Evolutionary conservation across 1,284 basidiomycete genomes (phyloP).

Genomic region (Xerocomus nothofagi): DNA sequence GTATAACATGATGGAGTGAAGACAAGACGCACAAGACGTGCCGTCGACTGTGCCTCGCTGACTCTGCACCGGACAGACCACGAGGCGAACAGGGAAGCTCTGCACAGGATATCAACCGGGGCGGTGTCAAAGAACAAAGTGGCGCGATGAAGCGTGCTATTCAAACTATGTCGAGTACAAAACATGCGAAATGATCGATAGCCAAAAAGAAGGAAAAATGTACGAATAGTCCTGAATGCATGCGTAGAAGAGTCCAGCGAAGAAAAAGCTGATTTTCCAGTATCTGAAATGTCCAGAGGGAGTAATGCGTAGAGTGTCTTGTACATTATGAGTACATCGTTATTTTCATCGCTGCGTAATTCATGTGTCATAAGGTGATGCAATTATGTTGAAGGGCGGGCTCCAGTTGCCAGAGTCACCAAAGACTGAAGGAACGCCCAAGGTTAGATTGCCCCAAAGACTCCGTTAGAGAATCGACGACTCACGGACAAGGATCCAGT

Average conservation of each 20-base stretch:
- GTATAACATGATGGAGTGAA: slow-evolving; percentile 17
- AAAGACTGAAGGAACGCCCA: slow-evolving; percentile 38
- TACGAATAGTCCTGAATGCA: slow-evolving; percentile 5
- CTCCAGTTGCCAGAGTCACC: slow-evolving; percentile 53
- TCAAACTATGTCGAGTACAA: slow-evolving; percentile 12
- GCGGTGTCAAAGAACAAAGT: background rate
- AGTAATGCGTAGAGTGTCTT: background rate
- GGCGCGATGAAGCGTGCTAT: background rate
- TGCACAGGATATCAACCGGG: background rate
- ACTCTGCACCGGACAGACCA: too few relatives aligned
- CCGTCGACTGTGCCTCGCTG: background rate
- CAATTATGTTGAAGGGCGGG: slow-evolving; percentile 38
- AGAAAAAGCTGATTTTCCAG: slow-evolving; percentile 10
- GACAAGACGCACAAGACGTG: slow-evolving; percentile 6
- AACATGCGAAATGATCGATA: slow-evolving; percentile 3
- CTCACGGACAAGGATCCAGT: slow-evolving; percentile 46
- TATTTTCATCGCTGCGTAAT: background rate
- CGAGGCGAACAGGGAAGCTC: background rate
- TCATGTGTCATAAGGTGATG: slow-evolving; percentile 21
- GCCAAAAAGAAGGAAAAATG: slow-evolving; percentile 6
- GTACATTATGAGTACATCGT: slow-evolving; percentile 20
- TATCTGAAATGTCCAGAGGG: slow-evolving; percentile 5
- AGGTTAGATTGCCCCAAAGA: background rate
- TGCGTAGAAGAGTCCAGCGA: slow-evolving; percentile 1
- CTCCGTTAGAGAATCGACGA: slow-evolving; percentile 14